A percentile compares a stretch with the other conserved stretches of the same genome.
Conservation (phyloP, 305 asterid species). For the Fraxinus albicans region DNA sequence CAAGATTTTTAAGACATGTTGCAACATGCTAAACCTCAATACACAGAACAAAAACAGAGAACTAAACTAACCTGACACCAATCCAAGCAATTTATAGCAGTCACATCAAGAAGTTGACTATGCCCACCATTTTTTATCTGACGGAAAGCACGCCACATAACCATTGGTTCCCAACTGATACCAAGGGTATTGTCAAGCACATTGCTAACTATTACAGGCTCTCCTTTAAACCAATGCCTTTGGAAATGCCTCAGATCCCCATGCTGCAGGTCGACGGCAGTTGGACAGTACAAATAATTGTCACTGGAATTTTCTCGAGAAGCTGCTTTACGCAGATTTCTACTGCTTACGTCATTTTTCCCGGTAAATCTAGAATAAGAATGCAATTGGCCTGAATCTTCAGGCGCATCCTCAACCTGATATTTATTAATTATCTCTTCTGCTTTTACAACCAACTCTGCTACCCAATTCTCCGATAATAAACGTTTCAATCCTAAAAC, state of each 20-base stretch:
- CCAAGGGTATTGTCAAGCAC: conserved; percentile 61
- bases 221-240: conserved; percentile 64
- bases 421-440: conserved; percentile 22
- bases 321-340: conserved; percentile 41
- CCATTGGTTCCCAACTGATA: conserved; percentile 88
- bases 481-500: conserved; percentile 36
- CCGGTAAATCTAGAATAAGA: conserved; percentile 32
- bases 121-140: conserved; percentile 45
- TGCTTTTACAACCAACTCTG: conserved; percentile 40
- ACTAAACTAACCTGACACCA: conserved; percentile 62
- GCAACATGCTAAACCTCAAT: background rate
- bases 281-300: conserved; percentile 50
- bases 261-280: conserved; percentile 42
- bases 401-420: conserved; percentile 16
- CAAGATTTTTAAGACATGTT: background rate
- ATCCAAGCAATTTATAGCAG: conserved; percentile 64
- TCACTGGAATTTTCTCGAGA: conserved; percentile 45
- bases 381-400: conserved; percentile 25
- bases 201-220: conserved; percentile 64
- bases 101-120: conserved; percentile 41
- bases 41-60: background rate
- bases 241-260: conserved; percentile 59
- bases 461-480: conserved; percentile 19
- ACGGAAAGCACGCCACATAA: conserved; percentile 82
- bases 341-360: conserved; percentile 8